phyloP scores from a whole-genome alignment of 2,329 filamentous ascomycete species.

The Trichoderma pleuroti region DNA sequence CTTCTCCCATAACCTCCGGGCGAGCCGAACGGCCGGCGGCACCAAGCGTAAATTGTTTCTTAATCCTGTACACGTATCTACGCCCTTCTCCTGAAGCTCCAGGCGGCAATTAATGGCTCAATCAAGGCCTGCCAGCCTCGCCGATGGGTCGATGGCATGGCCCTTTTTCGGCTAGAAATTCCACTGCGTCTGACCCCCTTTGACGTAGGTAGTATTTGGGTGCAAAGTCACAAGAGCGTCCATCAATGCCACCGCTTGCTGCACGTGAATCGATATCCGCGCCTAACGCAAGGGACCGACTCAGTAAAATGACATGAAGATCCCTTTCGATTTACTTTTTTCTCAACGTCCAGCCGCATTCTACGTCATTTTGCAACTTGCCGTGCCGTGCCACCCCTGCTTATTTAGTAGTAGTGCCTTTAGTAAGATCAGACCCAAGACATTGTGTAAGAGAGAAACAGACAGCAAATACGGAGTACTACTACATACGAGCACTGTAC shows the following conservation, averaged over 20 bases:
- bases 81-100: neutral
- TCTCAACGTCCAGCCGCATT: neutral
- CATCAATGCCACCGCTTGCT: neutral
- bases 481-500: neutral
- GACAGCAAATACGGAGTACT: neutral
- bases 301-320: neutral
- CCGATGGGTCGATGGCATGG: neutral
- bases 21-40: neutral
- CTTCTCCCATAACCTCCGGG: neutral
- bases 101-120: neutral
- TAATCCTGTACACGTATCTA: neutral
- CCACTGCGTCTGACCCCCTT: neutral
- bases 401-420: neutral
- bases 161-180: neutral
- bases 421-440: neutral
- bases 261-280: conserved; percentile 1
- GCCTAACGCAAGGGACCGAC: neutral
- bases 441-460: neutral
- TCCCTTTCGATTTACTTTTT: neutral
- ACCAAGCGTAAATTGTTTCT: neutral
- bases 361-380: neutral
- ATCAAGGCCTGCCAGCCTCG: neutral
- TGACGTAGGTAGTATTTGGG: neutral
- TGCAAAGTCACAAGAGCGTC: neutral
- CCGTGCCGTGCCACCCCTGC: neutral